Conservation (phyloP, 169 alveolate species). For the Neospora caninum region DNA sequence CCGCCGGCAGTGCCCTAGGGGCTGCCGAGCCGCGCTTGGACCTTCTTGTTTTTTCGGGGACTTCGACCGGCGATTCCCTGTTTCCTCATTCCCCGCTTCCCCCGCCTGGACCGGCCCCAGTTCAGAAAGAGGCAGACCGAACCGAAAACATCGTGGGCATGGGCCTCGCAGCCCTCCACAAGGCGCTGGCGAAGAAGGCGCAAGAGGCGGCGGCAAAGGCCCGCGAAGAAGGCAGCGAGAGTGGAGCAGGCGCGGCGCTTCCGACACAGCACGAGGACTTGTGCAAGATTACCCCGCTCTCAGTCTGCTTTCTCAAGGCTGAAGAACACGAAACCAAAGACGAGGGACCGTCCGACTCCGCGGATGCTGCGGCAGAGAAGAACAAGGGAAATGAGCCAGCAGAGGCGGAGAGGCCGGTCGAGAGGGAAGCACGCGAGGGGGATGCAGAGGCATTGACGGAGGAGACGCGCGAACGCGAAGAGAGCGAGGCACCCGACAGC, state of each 20-base stretch:
- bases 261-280: background rate
- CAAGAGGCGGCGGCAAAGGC: background rate
- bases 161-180: slow-evolving; percentile 38
- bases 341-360: no score
- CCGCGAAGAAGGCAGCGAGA: background rate
- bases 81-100: background rate
- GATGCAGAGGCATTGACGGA: background rate
- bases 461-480: no score
- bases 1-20: background rate
- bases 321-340: background rate
- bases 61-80: background rate
- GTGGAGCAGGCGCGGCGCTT: background rate
- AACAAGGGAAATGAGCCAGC: background rate
- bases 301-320: background rate
- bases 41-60: background rate
- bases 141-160: slow-evolving; percentile 6
- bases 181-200: slow-evolving; percentile 14
- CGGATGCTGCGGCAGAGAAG: no score
- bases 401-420: background rate
- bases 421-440: background rate
- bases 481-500: no score
- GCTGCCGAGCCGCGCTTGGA: background rate
- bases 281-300: background rate
- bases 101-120: background rate
- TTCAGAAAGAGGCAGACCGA: background rate